Conservation (phyloP, 345 rosid genomes). For the Sonneratia alba region DNA sequence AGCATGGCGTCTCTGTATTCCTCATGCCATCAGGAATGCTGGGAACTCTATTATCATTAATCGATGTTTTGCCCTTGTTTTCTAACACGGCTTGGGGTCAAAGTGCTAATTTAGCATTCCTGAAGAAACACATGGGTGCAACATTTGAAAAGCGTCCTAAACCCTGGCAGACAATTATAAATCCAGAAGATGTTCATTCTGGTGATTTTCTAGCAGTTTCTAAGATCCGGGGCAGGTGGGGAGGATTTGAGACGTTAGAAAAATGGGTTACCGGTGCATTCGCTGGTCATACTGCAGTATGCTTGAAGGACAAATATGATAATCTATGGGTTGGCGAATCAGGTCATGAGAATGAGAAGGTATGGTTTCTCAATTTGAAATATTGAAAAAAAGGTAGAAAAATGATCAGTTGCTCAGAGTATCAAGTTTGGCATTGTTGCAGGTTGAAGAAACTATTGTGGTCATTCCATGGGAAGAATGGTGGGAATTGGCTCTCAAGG, state of each 20-base stretch:
- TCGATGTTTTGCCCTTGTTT: slow-evolving; percentile 87
- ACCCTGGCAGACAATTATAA: slow-evolving; percentile 59
- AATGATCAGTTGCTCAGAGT: neutral
- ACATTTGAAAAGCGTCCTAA: slow-evolving; percentile 70
- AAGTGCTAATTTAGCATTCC: slow-evolving; percentile 78
- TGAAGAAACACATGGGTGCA: slow-evolving; percentile 86
- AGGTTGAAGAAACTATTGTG: slow-evolving; percentile 95
- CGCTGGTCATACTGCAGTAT: slow-evolving; percentile 98
- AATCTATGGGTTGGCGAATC: slow-evolving; percentile 99
- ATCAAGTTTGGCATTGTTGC: slow-evolving; percentile 6
- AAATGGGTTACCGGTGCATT: slow-evolving; percentile 99
- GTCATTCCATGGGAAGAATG: slow-evolving; percentile 94
- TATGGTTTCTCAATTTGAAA: slow-evolving; percentile 7
- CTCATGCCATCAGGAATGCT: slow-evolving; percentile 98
- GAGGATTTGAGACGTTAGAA: slow-evolving; percentile 95
- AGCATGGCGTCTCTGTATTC: slow-evolving; percentile 88
- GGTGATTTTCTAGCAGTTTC: slow-evolving; percentile 93
- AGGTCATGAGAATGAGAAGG: slow-evolving; percentile 98
- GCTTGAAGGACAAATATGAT: slow-evolving; percentile 84
- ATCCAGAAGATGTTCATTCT: slow-evolving; percentile 72
- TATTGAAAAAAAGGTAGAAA: neutral
- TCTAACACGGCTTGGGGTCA: slow-evolving; percentile 90
- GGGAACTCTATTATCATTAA: slow-evolving; percentile 71
- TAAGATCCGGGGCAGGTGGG: slow-evolving; percentile 96
- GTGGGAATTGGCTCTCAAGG: slow-evolving; percentile 85